Conservation (phyloP, 805 yeast genomes). For the Candida dajiaensis region DNA sequence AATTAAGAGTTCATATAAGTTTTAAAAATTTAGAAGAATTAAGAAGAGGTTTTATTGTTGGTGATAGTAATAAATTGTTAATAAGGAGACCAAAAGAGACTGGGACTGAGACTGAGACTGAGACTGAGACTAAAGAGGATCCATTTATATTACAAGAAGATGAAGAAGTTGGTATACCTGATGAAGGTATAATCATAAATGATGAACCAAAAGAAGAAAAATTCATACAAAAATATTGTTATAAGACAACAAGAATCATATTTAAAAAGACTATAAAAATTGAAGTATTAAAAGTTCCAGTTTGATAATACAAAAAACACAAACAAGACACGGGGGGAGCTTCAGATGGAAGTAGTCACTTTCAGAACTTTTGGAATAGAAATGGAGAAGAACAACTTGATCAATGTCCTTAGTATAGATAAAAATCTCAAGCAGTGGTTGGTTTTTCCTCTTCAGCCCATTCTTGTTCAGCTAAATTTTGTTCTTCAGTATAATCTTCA, state of each 20-base stretch:
- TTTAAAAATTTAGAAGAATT: conserved; percentile 1
- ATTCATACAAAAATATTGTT: conserved; percentile 15
- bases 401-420: too few species aligned
- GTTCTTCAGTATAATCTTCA: conserved; percentile 46
- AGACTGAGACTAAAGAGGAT: not conserved
- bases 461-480: conserved; percentile 46
- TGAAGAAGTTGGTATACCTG: conserved; percentile 15
- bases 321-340: too few species aligned
- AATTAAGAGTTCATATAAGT: not conserved
- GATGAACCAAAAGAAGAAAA: conserved; percentile 10
- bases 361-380: too few species aligned
- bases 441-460: conserved; percentile 38
- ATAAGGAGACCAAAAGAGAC: conserved; percentile 10
- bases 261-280: conserved; percentile 14
- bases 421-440: conserved; percentile 21
- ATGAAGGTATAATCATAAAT: conserved; percentile 10
- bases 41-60: not conserved
- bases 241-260: conserved; percentile 9
- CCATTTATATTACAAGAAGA: conserved; percentile 3
- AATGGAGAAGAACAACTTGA: too few species aligned
- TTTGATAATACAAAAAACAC: not conserved
- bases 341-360: too few species aligned
- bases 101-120: not conserved
- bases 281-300: conserved; percentile 17
- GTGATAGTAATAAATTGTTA: conserved; percentile 3